Base-by-base conservation (phyloP, 169 alveolate species). In the Cryptosporidium ryanae region DNA sequence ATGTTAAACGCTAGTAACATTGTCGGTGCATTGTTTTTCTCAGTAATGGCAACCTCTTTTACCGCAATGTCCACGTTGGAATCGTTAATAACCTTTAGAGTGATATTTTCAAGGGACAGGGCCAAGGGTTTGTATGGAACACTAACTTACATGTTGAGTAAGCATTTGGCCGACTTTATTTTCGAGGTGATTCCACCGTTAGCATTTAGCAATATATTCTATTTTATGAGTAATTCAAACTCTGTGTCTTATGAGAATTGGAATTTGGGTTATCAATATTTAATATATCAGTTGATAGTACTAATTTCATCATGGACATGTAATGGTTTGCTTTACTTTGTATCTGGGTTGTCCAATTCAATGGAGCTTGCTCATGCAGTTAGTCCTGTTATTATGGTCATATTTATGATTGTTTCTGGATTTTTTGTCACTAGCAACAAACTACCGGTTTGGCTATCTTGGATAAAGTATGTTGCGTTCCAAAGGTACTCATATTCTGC, bases 91-190 rank as follows among this genome's bases (percentile, higher is more conserved):
- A 68, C 44, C 5, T 68, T 52, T 54, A 49, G 83, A 0, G 27
- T 68, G 10, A 52, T 68, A 68, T 68, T 68, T 25, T 29, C 65
- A 13, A 68, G 83, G 55, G 83, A 68, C 18, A 68, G 83, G 29
- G 83, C 83, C 13, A 68, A 68, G 18, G 66, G 66, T 3, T 43
- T 68, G n/a, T 68, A 68, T 32, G 83, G 83, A 23, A 43, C 83
- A 15, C 34, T 52, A 2, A 27, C 46, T 23, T 68, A 52, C 31
- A 52, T 68, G 55, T 6, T 68, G 15, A 66, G 67, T 18, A 68
- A 68, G 34, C 67, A 68, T 17, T n/a, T 68, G 49, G 83, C 66
- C 1, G 83, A 68, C 55, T 68, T 68, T 55, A 32, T 68, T 8
- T 68, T 68, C 52, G 65, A 68, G 18, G n/a, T 68, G 1, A 25